These are phyloP conservation scores for Paracorniculantispora psalliotae DNA, from an alignment of 2,329 filamentous ascomycete genomes.

Conservation along the genomic window DNA sequence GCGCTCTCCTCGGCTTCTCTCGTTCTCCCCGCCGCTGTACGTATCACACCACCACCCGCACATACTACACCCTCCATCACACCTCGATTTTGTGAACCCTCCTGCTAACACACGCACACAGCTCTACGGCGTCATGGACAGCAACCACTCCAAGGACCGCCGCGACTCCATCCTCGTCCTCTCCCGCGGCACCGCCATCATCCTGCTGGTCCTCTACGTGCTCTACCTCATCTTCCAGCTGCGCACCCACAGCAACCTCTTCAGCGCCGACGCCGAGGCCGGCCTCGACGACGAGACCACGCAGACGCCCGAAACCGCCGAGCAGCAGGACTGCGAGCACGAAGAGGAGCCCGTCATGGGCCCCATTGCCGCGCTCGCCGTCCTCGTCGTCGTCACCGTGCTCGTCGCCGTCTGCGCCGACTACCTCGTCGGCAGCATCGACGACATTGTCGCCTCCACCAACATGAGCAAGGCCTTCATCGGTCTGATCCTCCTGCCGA, in stretches of 20 bases:
- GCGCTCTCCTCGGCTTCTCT: slow-evolving; percentile 70
- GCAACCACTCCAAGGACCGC: slow-evolving; percentile 37
- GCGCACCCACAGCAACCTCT: slow-evolving; percentile 66
- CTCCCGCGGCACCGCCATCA: slow-evolving; percentile 71
- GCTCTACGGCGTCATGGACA: slow-evolving; percentile 62
- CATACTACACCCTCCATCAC: too few relatives aligned
- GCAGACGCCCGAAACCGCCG: slow-evolving; percentile 42
- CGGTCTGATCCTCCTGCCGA: slow-evolving; percentile 72
- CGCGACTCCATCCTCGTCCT: slow-evolving; percentile 60
- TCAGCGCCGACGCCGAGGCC: slow-evolving; percentile 47
- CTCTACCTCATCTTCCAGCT: slow-evolving; percentile 77
- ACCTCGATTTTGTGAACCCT: background rate
- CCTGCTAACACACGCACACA: slow-evolving; percentile 20
- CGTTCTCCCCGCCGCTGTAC: slow-evolving; percentile 69
- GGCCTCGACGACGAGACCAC: slow-evolving; percentile 38
- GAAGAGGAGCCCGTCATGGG: slow-evolving; percentile 50
- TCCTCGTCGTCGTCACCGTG: slow-evolving; percentile 65
- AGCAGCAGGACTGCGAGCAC: slow-evolving; percentile 26
- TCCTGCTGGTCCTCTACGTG: slow-evolving; percentile 68
- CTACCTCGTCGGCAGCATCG: slow-evolving; percentile 72
- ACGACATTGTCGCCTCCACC: slow-evolving; percentile 62
- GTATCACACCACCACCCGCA: slow-evolving; percentile 19
- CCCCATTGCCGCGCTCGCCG: slow-evolving; percentile 58
- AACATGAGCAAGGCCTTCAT: slow-evolving; percentile 78
- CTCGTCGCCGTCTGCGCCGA: slow-evolving; percentile 71